Evolutionary conservation across 2,329 filamentous ascomycete genomes (phyloP).

Genomic region (Stagonosporopsis vannaccii): DNA sequence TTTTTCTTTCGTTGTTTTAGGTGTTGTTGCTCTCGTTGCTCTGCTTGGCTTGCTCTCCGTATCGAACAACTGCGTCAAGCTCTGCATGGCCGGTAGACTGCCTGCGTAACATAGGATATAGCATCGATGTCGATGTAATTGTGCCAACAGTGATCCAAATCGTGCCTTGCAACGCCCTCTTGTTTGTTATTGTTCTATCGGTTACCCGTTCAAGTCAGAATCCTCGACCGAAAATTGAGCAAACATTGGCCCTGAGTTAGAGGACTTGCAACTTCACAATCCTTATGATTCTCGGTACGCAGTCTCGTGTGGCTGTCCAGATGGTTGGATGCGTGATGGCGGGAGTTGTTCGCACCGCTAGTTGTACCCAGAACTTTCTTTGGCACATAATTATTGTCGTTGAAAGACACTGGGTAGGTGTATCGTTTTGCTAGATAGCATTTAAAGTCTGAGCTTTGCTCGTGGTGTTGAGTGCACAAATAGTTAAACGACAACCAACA

Average conservation of each 20-base stretch:
- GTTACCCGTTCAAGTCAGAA: not conserved
- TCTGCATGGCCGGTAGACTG: not conserved
- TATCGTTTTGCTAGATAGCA: too few species aligned
- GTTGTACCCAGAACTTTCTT: too few species aligned
- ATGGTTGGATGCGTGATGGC: conserved; percentile 1
- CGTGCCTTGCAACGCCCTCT: too few species aligned
- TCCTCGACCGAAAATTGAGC: not conserved
- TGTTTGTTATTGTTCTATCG: not conserved
- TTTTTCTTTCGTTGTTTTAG: not conserved
- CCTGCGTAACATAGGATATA: not conserved
- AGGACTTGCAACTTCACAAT: not conserved
- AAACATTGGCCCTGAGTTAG: not conserved
- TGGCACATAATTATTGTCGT: not conserved
- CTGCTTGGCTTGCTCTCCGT: not conserved
- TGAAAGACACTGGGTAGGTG: too few species aligned
- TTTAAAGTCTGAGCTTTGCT: too few species aligned
- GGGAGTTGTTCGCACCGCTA: conserved; percentile 1
- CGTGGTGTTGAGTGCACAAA: too few species aligned
- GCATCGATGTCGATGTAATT: not conserved
- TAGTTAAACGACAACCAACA: too few species aligned
- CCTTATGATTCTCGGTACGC: not conserved
- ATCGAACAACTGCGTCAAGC: not conserved
- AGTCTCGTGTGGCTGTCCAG: not conserved
- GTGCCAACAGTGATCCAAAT: not conserved
- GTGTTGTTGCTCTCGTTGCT: not conserved